Evolutionary conservation across 2,329 filamentous ascomycete genomes (phyloP).

Genomic region (Alternaria sp.): DNA sequence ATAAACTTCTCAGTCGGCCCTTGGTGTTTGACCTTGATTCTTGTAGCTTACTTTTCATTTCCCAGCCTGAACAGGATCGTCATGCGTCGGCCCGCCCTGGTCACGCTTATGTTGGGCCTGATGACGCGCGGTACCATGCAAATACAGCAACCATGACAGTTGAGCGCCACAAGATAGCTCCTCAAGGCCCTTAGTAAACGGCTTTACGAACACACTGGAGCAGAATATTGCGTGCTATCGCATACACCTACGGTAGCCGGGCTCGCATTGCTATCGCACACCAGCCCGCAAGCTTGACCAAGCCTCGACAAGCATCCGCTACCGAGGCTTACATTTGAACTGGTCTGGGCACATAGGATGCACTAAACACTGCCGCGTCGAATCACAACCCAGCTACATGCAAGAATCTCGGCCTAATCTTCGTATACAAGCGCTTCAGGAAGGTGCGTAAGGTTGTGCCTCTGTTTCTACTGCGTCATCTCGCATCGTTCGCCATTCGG

Average conservation of each 20-base stretch:
- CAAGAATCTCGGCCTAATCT: neutral
- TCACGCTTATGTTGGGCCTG: neutral
- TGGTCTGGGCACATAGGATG: conserved; percentile 1
- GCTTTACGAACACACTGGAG: neutral
- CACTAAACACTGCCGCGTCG: conserved; percentile 6
- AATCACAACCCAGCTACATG: conserved; percentile 13
- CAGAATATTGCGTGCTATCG: neutral
- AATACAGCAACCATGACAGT: neutral
- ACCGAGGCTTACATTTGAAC: conserved; percentile 22
- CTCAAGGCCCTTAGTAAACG: neutral
- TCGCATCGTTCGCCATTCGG: conserved; percentile 9
- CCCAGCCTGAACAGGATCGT: neutral
- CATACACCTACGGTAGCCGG: neutral
- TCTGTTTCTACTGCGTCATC: conserved; percentile 19
- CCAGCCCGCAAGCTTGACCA: conserved; percentile 14
- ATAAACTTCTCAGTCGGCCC: neutral
- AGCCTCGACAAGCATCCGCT: conserved; percentile 29
- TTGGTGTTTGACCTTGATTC: neutral
- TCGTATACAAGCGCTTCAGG: conserved; percentile 18
- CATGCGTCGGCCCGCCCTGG: neutral
- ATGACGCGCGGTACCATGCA: neutral
- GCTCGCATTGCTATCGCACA: neutral
- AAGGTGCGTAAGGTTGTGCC: conserved; percentile 20
- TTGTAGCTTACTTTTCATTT: neutral
- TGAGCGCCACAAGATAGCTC: neutral